Evolutionary conservation across 2,329 filamentous ascomycete species (phyloP).

Genomic region (Colletotrichum sp.): DNA sequence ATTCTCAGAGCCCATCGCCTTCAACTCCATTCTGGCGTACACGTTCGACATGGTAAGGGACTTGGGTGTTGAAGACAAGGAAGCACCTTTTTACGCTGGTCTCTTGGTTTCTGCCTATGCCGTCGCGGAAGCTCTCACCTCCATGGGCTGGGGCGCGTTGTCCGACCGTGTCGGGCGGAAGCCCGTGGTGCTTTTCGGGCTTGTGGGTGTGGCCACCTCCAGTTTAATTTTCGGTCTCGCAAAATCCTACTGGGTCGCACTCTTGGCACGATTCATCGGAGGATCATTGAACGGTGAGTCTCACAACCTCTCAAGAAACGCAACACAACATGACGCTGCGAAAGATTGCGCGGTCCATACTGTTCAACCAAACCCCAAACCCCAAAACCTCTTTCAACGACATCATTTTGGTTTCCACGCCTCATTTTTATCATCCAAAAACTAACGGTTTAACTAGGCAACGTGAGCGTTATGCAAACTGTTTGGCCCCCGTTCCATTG

Average conservation of each 20-base stretch:
- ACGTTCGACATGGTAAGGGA: conserved; percentile 47
- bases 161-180: conserved; percentile 44
- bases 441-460: conserved; percentile 22
- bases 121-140: conserved; percentile 46
- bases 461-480: conserved; percentile 46
- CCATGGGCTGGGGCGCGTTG: conserved; percentile 45
- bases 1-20: conserved; percentile 50
- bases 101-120: conserved; percentile 51
- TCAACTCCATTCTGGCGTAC: conserved; percentile 50
- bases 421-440: neutral
- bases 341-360: neutral
- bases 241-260: conserved; percentile 45
- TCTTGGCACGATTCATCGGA: conserved; percentile 44
- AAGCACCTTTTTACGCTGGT: conserved; percentile 54
- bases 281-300: conserved; percentile 39
- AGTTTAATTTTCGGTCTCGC: conserved; percentile 47
- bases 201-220: conserved; percentile 38
- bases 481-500: neutral
- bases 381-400: neutral
- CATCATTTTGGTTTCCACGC: neutral
- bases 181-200: conserved; percentile 33
- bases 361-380: neutral
- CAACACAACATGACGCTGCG: neutral
- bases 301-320: neutral
- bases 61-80: conserved; percentile 35